Conservation (phyloP, 83 land plant genomes). For the Thuja plicata region DNA sequence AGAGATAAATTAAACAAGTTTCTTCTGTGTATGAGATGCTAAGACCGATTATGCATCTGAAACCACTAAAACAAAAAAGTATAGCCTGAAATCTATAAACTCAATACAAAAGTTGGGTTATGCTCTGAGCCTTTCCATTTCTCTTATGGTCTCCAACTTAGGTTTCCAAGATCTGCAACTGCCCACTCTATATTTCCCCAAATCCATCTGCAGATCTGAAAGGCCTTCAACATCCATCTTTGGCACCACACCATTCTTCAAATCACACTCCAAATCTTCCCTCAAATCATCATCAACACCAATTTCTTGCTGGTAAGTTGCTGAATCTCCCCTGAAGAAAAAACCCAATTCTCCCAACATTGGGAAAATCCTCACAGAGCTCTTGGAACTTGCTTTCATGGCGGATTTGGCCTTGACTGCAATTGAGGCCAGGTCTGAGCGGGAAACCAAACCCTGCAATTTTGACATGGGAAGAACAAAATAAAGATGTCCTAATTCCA, state of each 20-base stretch:
- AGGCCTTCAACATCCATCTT: slow-evolving; percentile 31
- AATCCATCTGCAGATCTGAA: slow-evolving; percentile 19
- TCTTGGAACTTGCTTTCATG: not conserved
- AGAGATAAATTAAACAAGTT: too few species aligned
- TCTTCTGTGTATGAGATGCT: too few species aligned
- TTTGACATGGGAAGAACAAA: slow-evolving; percentile 36
- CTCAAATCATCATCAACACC: not conserved
- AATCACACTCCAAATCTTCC: not conserved
- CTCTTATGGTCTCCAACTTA: slow-evolving; percentile 48
- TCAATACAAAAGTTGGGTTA: too few species aligned
- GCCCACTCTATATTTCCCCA: slow-evolving; percentile 30
- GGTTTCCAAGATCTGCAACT: slow-evolving; percentile 60
- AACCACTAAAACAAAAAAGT: too few species aligned
- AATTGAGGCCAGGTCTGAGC: slow-evolving; percentile 22
- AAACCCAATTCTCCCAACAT: not conserved
- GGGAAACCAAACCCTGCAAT: slow-evolving; percentile 27
- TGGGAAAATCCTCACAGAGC: slow-evolving; percentile 17
- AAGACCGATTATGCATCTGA: too few species aligned
- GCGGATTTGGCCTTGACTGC: slow-evolving; percentile 15
- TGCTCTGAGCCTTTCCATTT: slow-evolving; percentile 12
- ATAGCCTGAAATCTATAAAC: too few species aligned
- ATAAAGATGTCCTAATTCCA: slow-evolving; percentile 25
- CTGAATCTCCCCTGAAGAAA: not conserved
- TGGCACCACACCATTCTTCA: slow-evolving; percentile 6
- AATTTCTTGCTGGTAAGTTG: too few species aligned